Base-by-base conservation (phyloP, 352 stramenopile genomes). In the Phytophthora quininea region DNA sequence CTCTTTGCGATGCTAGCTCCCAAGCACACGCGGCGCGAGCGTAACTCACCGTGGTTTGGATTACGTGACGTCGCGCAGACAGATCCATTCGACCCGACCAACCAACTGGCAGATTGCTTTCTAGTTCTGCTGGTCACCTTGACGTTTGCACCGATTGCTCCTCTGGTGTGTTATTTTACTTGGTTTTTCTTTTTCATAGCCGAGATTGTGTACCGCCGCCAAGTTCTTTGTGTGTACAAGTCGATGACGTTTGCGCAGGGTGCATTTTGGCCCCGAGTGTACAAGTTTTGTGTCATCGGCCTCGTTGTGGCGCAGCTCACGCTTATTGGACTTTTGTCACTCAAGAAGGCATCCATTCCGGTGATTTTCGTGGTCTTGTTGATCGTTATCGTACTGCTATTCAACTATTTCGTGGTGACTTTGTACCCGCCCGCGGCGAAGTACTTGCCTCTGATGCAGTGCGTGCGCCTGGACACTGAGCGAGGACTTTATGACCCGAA, bases 141-240 rank as follows among this genome's bases (percentile, higher is more conserved):
- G 33, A 92, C 84, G n/a, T 95, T 95, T 43, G 76, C 83, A 45
- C 74, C 85, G 8, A 95, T 95, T 35, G 84, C 87, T 14, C 87
- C 87, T 42, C 71, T 95, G 31, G 77, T 91, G 32, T 91, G 84
- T 51, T 92, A 91, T 59, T 92, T 95, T 56, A 86, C 78, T 0
- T 81, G 73, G 46, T 79, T 77, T n/a, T 95, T 82, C 68, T 95
- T 95, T 57, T 50, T 90, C 7, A 32, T 84, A 35, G 82, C 83
- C 3, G 85, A 95, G 51, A 51, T 88, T 19, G 73, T 93, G 3
- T 95, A 92, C 46, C 83, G 84, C 2, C 83, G 81, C 24, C 82
- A 92, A 47, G 72, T 91, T 24, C 46, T 95, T 29, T 89, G 69
- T 47, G 84, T 95, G n/a, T 92, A 93, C 70, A 76, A 80, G 33